These are phyloP conservation scores for Iris macrosiphon DNA, from an alignment of 106 monocot species.

Conservation along the genomic window DNA sequence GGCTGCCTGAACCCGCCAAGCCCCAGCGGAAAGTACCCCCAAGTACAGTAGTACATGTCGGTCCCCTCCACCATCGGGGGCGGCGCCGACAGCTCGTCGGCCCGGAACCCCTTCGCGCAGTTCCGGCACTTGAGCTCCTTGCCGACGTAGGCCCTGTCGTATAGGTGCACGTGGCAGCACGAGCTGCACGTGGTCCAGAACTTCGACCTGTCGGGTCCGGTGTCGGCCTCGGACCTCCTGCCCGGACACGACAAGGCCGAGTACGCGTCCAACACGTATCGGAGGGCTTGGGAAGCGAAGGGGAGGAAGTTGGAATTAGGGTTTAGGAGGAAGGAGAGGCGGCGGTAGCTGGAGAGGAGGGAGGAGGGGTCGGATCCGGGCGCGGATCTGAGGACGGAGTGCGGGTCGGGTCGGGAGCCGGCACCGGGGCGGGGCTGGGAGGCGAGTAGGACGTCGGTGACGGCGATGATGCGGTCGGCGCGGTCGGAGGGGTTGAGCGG, in stretches of 20 bases:
- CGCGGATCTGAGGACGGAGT: constrained; percentile 56
- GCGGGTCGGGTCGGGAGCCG: constrained; percentile 32
- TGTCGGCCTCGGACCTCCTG: constrained; percentile 36
- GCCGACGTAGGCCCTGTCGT: constrained; percentile 28
- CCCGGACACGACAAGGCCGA: constrained; percentile 30
- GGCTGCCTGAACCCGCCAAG: too few relatives aligned
- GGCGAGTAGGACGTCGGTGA: constrained; percentile 49
- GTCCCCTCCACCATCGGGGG: constrained; percentile 68
- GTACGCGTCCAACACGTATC: constrained; percentile 26
- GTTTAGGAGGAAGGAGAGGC: constrained; percentile 44
- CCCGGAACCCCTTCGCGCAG: constrained; percentile 41
- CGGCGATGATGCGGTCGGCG: too few relatives aligned
- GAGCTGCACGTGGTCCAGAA: constrained; percentile 72
- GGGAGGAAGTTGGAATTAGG: constrained; percentile 10
- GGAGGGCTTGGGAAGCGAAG: constrained; percentile 15
- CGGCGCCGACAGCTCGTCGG: constrained; percentile 25
- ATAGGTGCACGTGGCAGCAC: constrained; percentile 64
- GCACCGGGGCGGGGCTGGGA: neutral
- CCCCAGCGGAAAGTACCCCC: constrained; percentile 78
- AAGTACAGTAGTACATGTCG: constrained; percentile 68
- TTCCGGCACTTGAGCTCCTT: constrained; percentile 34
- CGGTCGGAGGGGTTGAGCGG: too few relatives aligned
- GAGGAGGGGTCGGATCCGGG: constrained; percentile 6
- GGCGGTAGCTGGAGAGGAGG: constrained; percentile 26
- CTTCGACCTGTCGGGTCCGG: too few relatives aligned